phyloP scores from a whole-genome alignment of 2,329 filamentous ascomycete genomes.

The Hysterium pulicare region DNA sequence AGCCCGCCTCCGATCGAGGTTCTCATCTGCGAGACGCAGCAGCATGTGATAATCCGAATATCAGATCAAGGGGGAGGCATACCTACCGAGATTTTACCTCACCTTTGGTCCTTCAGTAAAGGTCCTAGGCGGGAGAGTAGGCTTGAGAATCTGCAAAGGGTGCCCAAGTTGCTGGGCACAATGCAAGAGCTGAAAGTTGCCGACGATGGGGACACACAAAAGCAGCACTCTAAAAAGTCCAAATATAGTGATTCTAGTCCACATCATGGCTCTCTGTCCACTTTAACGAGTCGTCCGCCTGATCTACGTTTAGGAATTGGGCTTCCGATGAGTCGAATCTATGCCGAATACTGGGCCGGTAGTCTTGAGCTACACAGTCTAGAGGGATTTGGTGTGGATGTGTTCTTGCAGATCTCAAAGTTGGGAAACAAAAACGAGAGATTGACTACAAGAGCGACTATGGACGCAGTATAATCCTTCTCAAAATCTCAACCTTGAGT shows the following conservation, averaged over 20 bases:
- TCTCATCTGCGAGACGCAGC: conserved; percentile 86
- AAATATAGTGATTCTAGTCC: conserved; percentile 21
- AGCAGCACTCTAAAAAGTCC: conserved; percentile 18
- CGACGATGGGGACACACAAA: conserved; percentile 15
- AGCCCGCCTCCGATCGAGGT: conserved; percentile 83
- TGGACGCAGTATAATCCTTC: conserved; percentile 46
- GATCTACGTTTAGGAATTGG: conserved; percentile 89
- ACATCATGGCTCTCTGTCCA: conserved; percentile 65
- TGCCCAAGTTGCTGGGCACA: conserved; percentile 89
- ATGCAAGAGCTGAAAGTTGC: conserved; percentile 73
- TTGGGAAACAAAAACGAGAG: conserved; percentile 98
- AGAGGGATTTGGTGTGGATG: conserved; percentile 93
- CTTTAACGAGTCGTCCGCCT: conserved; percentile 77
- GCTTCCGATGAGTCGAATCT: conserved; percentile 86
- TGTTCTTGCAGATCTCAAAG: conserved; percentile 93
- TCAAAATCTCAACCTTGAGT: too few species aligned
- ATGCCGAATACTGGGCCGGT: conserved; percentile 97
- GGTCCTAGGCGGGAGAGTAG: conserved; percentile 74
- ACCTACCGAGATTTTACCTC: conserved; percentile 75
- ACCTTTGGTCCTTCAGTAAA: conserved; percentile 96
- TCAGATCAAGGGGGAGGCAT: conserved; percentile 95
- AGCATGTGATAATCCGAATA: conserved; percentile 94
- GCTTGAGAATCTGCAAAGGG: conserved; percentile 78
- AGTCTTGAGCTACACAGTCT: conserved; percentile 86
- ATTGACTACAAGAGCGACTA: conserved; percentile 59